Conservation (phyloP, 345 rosid genomes). For the Melaleuca quinquenervia region DNA sequence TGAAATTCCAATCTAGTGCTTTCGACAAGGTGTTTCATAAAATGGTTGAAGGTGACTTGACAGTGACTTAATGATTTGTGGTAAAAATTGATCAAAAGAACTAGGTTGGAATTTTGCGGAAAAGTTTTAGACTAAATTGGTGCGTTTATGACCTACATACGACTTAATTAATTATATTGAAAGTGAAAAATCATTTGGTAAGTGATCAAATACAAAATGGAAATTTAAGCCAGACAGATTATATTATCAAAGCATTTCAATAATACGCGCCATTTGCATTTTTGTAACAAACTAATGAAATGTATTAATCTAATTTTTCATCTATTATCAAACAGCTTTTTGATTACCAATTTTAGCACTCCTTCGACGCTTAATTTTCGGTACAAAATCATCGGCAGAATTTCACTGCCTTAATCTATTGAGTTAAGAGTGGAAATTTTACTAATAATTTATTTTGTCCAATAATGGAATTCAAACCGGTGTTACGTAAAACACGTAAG, state of each 20-base stretch:
- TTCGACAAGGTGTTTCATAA: background rate
- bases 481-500: too few relatives aligned
- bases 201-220: background rate
- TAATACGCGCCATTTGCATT: background rate
- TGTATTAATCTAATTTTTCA: background rate
- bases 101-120: background rate
- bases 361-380: background rate
- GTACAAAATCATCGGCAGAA: background rate
- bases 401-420: background rate
- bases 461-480: background rate
- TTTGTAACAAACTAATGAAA: background rate
- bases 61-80: fast-evolving
- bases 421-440: background rate
- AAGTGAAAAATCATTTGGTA: background rate
- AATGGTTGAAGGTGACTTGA: background rate
- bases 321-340: background rate
- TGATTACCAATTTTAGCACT: background rate
- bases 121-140: background rate
- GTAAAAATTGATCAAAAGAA: background rate
- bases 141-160: background rate
- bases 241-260: background rate
- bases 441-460: background rate
- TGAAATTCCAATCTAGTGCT: background rate
- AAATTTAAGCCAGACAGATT: background rate
- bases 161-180: background rate